phyloP scores from a whole-genome alignment of 169 alveolate species.

The Prorocentrum cordatum region DNA sequence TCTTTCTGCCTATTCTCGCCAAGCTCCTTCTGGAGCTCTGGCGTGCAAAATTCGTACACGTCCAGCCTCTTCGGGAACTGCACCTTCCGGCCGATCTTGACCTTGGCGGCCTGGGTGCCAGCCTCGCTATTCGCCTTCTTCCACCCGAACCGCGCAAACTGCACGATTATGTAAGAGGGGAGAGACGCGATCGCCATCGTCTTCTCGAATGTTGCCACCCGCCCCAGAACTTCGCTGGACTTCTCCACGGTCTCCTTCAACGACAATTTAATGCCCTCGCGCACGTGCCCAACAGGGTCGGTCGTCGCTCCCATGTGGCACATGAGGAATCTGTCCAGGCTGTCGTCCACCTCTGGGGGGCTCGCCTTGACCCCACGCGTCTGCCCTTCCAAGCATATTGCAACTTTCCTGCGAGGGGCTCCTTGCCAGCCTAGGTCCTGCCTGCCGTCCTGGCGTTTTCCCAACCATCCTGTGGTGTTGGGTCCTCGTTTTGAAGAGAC shows the following conservation, averaged over 20 bases:
- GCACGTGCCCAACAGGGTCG: slow-evolving; percentile 13
- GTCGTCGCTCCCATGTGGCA: slow-evolving; percentile 39
- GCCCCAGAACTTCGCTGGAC: not conserved
- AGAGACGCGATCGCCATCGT: not conserved
- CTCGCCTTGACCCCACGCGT: too few relatives aligned
- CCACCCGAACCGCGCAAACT: slow-evolving; percentile 21
- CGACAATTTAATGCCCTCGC: not conserved
- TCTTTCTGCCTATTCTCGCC: not conserved
- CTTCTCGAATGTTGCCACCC: slow-evolving; percentile 10
- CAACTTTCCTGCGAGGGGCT: too few relatives aligned
- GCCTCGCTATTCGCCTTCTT: slow-evolving; percentile 2
- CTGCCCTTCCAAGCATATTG: too few relatives aligned
- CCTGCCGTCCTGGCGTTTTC: too few relatives aligned
- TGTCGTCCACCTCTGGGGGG: too few relatives aligned
- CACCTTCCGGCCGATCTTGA: slow-evolving; percentile 1
- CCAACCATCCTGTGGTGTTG: too few relatives aligned
- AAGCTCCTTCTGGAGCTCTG: slow-evolving; percentile 5
- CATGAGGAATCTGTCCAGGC: not conserved
- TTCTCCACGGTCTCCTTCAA: slow-evolving; percentile 7
- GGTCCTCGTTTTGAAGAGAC: too few relatives aligned
- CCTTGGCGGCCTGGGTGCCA: slow-evolving; percentile 3
- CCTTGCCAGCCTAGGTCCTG: too few relatives aligned
- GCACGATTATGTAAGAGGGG: not conserved
- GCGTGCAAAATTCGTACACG: slow-evolving; percentile 6
- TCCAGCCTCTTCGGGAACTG: not conserved